Evolutionary conservation across 1,284 basidiomycete genomes (phyloP).

Genomic region (Microbotryomycetes sp.): DNA sequence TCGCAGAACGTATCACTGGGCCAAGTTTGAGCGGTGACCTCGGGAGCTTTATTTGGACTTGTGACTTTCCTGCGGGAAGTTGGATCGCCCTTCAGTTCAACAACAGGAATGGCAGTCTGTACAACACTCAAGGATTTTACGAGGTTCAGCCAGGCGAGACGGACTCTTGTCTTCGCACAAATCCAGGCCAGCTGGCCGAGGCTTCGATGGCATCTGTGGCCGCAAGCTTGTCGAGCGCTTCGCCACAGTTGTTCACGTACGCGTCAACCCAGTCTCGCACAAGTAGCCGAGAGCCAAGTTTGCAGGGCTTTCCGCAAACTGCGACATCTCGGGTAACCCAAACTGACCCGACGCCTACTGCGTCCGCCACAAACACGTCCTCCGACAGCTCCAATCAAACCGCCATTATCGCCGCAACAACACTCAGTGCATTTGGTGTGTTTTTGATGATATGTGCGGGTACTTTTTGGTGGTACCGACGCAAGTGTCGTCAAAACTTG

Average conservation of each 20-base stretch:
- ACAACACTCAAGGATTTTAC: neutral
- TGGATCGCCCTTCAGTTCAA: constrained; percentile 4
- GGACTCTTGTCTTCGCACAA: constrained; percentile 4
- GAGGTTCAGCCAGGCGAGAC: constrained; percentile 10
- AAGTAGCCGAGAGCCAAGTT: neutral
- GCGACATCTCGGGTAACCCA: neutral
- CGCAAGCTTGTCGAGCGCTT: neutral
- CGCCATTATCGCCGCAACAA: neutral
- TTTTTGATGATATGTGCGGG: neutral
- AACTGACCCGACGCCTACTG: too few species aligned
- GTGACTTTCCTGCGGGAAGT: constrained; percentile 11
- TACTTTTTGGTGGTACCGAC: neutral
- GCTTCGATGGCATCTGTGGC: constrained; percentile 1
- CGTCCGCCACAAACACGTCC: neutral
- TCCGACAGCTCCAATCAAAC: neutral
- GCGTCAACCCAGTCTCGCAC: neutral
- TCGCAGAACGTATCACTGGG: neutral
- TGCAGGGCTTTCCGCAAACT: neutral
- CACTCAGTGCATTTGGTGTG: neutral
- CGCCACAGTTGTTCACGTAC: constrained; percentile 8
- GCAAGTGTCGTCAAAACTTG: neutral
- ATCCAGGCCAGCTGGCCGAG: constrained; percentile 1
- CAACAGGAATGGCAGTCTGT: neutral
- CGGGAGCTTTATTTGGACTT: neutral
- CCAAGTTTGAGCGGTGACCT: neutral